Base-by-base conservation (phyloP, 179 eudicot species). In the Beta corolliflora region DNA sequence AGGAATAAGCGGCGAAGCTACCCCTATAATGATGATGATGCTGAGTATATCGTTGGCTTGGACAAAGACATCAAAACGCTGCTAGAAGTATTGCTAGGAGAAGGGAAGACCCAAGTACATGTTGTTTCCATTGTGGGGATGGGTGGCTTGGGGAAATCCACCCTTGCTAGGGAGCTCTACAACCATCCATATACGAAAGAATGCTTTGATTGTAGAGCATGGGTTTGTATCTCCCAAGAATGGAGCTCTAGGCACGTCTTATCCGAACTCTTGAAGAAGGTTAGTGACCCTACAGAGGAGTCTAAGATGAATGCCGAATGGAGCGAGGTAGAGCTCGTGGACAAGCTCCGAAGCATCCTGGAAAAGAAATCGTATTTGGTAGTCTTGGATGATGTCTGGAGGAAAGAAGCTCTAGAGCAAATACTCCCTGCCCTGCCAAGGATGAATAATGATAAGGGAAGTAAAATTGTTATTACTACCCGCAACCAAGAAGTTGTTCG, bases 131-230 rank as follows among this genome's bases (percentile, higher is more conserved):
- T 36, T 36, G 85, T 84, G 12, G 93, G 90, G 19, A 88, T 90
- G 93, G 91, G 91, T 50, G 93, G 93, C 8, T 83, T 81, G 19
- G 93, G 93, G 4, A 90, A 90, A 76, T 88, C 93, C n/a, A 90
- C 93, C 52, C 36, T 90, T 29, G 89, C 85, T 44, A 83, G 86
- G 66, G 86, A 84, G 77, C 86, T 87, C 46, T 90, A 81, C 81
- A 83, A 83, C 48, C 83, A 86, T 52, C 85, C 61, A 9, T 64
- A 13, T 16, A 58, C 81, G 9, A 76, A 82, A 67, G n/a, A 56
- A 14, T 14, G 81, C 25, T 90, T 90, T 54, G 16, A 89, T 41
- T 79, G 83, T 16, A 67, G 71, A 76, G 91, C 90, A 4, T 90
- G 91, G 91, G 82, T 90, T 16, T 86, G 84, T 9, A 77, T 90